Conservation (phyloP, 2,329 filamentous ascomycete genomes). For the Leptosphaerulina australis region DNA sequence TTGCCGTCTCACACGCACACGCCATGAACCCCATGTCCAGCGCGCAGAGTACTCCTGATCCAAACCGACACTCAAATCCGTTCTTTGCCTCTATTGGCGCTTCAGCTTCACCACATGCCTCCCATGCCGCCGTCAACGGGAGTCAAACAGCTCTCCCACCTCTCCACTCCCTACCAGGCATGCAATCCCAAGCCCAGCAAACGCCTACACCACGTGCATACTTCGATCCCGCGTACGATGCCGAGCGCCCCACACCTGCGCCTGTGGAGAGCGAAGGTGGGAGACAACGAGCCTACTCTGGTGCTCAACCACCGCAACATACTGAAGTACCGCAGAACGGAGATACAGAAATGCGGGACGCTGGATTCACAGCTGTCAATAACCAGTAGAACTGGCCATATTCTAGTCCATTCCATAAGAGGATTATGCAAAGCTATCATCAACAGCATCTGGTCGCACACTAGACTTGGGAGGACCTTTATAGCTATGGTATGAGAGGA, state of each 20-base stretch:
- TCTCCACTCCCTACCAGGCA: conserved; percentile 34
- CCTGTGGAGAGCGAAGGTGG: conserved; percentile 33
- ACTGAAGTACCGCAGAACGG: conserved; percentile 43
- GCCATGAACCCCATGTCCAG: conserved; percentile 42
- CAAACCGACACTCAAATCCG: conserved; percentile 31
- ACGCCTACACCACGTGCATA: conserved; percentile 30
- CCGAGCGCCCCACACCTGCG: conserved; percentile 30
- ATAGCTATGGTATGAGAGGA: no score
- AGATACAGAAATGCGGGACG: conserved; percentile 52
- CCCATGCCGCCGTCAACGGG: conserved; percentile 40
- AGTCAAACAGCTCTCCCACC: conserved; percentile 31
- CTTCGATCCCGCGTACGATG: conserved; percentile 45
- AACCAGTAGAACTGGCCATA: conserved; percentile 40
- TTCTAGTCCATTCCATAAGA: no score
- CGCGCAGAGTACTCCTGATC: conserved; percentile 50
- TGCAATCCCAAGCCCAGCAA: conserved; percentile 31
- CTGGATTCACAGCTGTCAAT: conserved; percentile 47
- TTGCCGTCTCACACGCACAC: conserved; percentile 19
- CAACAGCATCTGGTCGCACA: no score
- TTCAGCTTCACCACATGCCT: conserved; percentile 31
- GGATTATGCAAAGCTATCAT: no score
- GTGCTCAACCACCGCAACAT: conserved; percentile 28
- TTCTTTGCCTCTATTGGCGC: conserved; percentile 41
- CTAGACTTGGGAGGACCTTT: no score
- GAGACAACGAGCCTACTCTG: conserved; percentile 37